Conservation (phyloP, 2,329 filamentous ascomycete genomes). For the Byssochlamys sp. region DNA sequence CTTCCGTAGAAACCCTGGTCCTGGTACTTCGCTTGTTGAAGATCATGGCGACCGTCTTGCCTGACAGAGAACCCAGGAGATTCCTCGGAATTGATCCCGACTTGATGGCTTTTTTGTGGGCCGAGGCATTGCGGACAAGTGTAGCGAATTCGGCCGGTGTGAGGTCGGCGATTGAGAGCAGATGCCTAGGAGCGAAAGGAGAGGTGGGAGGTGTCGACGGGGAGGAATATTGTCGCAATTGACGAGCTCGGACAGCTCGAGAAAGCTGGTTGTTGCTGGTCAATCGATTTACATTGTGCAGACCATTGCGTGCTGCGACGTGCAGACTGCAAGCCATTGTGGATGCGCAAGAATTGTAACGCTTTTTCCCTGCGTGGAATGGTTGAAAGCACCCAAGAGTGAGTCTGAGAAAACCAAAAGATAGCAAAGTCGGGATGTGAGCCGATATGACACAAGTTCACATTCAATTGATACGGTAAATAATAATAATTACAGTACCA, state of each 20-base stretch:
- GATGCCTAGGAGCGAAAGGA: constrained; percentile 63
- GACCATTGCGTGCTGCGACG: constrained; percentile 4
- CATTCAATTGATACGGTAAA: not conserved
- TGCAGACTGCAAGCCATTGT: constrained; percentile 8
- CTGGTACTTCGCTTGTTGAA: constrained; percentile 94
- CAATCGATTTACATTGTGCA: constrained; percentile 11
- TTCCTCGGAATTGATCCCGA: constrained; percentile 51
- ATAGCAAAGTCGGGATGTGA: not conserved
- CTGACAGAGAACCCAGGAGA: constrained; percentile 55
- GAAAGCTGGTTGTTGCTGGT: constrained; percentile 16
- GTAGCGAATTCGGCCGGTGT: constrained; percentile 67
- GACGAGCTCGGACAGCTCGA: constrained; percentile 18
- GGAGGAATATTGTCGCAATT: constrained; percentile 27
- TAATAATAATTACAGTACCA: not conserved
- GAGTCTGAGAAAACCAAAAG: not conserved
- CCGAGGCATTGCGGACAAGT: constrained; percentile 71
- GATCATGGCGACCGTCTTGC: constrained; percentile 83
- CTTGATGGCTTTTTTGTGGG: constrained; percentile 70
- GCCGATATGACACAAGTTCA: not conserved
- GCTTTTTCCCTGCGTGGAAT: not conserved
- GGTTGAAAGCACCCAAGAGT: not conserved
- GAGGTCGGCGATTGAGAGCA: constrained; percentile 85
- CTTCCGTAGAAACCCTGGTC: constrained; percentile 87
- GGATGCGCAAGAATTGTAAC: not conserved
- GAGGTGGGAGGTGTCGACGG: constrained; percentile 38